phyloP scores from a whole-genome alignment of 352 stramenopile species.

The Phytophthora pini region DNA sequence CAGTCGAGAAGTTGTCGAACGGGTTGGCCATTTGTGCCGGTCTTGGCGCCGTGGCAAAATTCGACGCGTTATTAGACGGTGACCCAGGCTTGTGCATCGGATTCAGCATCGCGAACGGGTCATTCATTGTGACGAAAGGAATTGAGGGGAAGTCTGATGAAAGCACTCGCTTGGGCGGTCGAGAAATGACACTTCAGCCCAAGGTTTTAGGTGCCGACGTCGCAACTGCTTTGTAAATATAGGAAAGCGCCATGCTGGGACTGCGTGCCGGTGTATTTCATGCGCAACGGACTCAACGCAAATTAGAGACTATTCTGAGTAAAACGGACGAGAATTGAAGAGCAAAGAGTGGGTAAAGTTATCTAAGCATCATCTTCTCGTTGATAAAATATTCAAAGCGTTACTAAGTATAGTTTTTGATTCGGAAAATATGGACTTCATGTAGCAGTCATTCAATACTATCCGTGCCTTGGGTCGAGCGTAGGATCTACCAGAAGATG shows the following conservation, averaged over 20 bases:
- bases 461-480: not conserved
- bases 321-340: conserved; percentile 30
- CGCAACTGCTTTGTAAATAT: conserved; percentile 35
- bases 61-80: conserved; percentile 14
- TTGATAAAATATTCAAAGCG: no score
- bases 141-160: conserved; percentile 11
- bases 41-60: conserved; percentile 26
- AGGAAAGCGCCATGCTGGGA: conserved; percentile 25
- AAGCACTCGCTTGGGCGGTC: conserved; percentile 13
- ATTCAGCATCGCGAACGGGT: conserved; percentile 71
- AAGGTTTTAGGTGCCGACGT: conserved; percentile 12
- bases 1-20: conserved; percentile 40
- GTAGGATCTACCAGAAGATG: conserved; percentile 38
- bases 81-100: conserved; percentile 45
- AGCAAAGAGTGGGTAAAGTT: not conserved
- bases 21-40: conserved; percentile 36
- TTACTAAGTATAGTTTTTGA: not conserved
- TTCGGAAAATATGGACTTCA: not conserved
- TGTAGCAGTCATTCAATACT: not conserved
- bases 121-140: conserved; percentile 49
- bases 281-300: conserved; percentile 28
- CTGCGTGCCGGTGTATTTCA: not conserved
- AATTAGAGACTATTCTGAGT: conserved; percentile 18
- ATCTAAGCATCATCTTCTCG: no score
- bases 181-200: conserved; percentile 21